phyloP scores from a whole-genome alignment of 192 early-diverging fungal genomes.

The Backusella parvicylindrica region DNA sequence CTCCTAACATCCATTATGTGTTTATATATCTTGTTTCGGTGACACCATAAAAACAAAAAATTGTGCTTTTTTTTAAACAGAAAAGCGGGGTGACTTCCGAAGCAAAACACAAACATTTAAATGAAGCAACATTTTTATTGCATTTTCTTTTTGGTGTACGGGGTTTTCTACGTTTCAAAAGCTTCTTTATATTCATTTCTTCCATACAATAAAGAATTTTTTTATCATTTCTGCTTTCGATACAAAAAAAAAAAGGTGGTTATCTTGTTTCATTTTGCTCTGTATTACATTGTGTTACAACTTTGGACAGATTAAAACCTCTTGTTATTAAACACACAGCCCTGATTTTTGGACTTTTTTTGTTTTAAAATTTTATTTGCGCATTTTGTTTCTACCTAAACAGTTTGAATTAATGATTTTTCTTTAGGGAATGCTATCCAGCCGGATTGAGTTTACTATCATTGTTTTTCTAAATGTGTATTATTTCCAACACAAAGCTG shows the following conservation, averaged over 20 bases:
- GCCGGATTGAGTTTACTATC: not conserved
- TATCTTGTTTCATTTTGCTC: not conserved
- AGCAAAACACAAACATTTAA: not conserved
- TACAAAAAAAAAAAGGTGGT: not conserved
- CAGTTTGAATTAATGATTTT: not conserved
- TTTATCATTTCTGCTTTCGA: not conserved
- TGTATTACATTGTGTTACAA: not conserved
- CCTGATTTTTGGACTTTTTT: not conserved
- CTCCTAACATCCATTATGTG: not conserved
- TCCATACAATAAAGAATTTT: not conserved
- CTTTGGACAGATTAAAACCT: not conserved
- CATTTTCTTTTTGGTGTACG: not conserved
- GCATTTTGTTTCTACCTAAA: not conserved
- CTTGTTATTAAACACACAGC: not conserved
- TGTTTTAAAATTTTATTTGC: not conserved
- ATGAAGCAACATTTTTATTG: not conserved
- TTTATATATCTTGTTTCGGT: not conserved
- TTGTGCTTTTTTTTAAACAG: not conserved
- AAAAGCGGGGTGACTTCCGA: not conserved
- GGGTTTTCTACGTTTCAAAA: not conserved
- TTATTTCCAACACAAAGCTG: not conserved
- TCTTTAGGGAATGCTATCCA: not conserved
- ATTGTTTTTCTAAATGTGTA: not conserved
- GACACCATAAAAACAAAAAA: not conserved
- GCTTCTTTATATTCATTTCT: not conserved